These are phyloP conservation scores for Neonectria magnoliae DNA, from an alignment of 2,329 filamentous ascomycete species.

Conservation along the genomic window DNA sequence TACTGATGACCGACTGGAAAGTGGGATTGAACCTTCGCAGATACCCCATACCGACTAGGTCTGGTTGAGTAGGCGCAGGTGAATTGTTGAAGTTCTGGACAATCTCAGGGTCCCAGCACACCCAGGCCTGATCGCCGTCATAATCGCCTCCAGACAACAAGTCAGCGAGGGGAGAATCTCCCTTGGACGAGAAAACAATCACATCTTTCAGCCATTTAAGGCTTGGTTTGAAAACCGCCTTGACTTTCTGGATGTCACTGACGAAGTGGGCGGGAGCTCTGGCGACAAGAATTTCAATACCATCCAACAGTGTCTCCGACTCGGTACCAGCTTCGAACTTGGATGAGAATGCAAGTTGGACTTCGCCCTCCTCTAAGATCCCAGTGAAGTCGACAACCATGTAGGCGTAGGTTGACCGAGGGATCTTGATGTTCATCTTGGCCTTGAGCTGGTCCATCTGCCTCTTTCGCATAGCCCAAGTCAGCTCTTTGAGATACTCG, in stretches of 20 bases:
- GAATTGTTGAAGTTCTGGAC: slow-evolving; percentile 75
- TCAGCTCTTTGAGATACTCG: slow-evolving; percentile 59
- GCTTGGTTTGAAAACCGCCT: slow-evolving; percentile 65
- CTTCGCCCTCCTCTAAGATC: slow-evolving; percentile 69
- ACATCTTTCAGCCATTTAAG: slow-evolving; percentile 79
- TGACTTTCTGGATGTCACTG: slow-evolving; percentile 78
- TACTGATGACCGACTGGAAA: slow-evolving; percentile 55
- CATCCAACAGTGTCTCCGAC: slow-evolving; percentile 63
- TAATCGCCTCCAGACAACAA: slow-evolving; percentile 84
- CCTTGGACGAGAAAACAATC: slow-evolving; percentile 77
- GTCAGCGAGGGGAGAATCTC: slow-evolving; percentile 70
- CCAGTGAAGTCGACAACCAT: slow-evolving; percentile 76
- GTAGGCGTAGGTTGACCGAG: slow-evolving; percentile 68
- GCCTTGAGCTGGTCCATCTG: slow-evolving; percentile 64
- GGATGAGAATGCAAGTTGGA: slow-evolving; percentile 75
- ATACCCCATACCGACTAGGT: slow-evolving; percentile 58
- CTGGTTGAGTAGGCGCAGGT: slow-evolving; percentile 42
- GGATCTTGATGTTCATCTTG: slow-evolving; percentile 69
- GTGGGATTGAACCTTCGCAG: slow-evolving; percentile 60
- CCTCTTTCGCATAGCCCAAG: slow-evolving; percentile 57
- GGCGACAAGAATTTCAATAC: slow-evolving; percentile 71
- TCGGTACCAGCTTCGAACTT: slow-evolving; percentile 67
- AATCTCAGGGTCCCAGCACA: slow-evolving; percentile 76
- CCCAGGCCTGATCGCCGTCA: slow-evolving; percentile 81
- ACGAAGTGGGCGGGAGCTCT: slow-evolving; percentile 75